phyloP scores from a whole-genome alignment of 148 eudicot genomes.

The Limonium bicolor region DNA sequence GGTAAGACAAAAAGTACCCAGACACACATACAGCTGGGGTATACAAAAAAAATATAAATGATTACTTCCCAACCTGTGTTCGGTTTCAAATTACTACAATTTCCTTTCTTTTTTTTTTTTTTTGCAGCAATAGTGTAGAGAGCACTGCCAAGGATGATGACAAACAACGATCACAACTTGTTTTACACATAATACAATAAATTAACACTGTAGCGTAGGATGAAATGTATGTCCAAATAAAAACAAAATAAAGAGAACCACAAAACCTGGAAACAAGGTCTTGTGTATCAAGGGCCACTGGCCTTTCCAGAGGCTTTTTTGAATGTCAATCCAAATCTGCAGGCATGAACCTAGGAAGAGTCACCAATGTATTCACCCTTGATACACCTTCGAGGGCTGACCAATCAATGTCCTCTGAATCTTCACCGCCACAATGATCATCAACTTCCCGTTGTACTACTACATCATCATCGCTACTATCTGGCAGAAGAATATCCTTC shows the following conservation, averaged over 20 bases:
- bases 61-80: too few species aligned
- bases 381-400: slow-evolving; percentile 3
- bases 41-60: too few species aligned
- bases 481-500: slow-evolving; percentile 2
- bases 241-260: background rate
- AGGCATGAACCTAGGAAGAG: slow-evolving; percentile 1
- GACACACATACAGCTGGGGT: too few species aligned
- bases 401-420: slow-evolving; percentile 2
- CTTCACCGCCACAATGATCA: background rate
- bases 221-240: slow-evolving; percentile 1
- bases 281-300: slow-evolving; percentile 13
- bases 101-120: too few species aligned
- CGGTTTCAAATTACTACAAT: too few species aligned
- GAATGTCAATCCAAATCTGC: slow-evolving; percentile 18
- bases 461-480: slow-evolving; percentile 3
- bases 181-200: too few species aligned
- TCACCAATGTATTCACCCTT: slow-evolving; percentile 7
- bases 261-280: slow-evolving; percentile 2
- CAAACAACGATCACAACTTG: too few species aligned
- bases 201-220: too few species aligned
- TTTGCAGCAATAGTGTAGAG: too few species aligned
- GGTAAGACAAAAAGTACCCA: too few species aligned
- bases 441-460: background rate
- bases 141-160: too few species aligned
- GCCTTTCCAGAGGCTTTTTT: slow-evolving; percentile 9